phyloP scores from a whole-genome alignment of 2,329 filamentous ascomycete species.

The Ilyonectria destructans region DNA sequence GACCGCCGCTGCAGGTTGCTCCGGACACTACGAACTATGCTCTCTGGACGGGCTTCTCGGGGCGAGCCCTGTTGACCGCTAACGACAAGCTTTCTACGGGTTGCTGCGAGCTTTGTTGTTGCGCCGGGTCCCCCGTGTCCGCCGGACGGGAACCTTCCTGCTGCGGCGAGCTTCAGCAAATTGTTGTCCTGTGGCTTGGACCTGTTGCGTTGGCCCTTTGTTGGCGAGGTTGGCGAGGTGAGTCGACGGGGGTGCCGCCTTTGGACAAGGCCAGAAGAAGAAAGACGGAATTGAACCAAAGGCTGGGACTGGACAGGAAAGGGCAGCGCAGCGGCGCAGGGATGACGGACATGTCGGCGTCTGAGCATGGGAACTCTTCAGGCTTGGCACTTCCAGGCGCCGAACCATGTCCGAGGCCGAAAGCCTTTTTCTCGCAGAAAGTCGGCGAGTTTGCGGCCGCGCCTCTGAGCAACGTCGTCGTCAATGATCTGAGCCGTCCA shows the following conservation, averaged over 20 bases:
- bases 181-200: conserved; percentile 16
- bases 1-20: conserved; percentile 15
- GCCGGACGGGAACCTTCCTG: conserved; percentile 39
- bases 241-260: conserved; percentile 19
- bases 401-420: conserved; percentile 4
- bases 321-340: conserved; percentile 2
- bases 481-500: conserved; percentile 29
- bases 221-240: conserved; percentile 33
- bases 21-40: conserved; percentile 5
- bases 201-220: conserved; percentile 29
- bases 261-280: not conserved
- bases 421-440: not conserved
- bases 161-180: not conserved
- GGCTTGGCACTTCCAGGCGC: conserved; percentile 8
- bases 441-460: not conserved
- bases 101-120: conserved; percentile 34
- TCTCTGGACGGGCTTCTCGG: conserved; percentile 20
- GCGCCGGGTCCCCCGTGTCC: conserved; percentile 23
- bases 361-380: not conserved
- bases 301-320: not conserved
- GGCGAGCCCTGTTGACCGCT: conserved; percentile 29
- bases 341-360: conserved; percentile 2
- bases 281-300: conserved; percentile 10
- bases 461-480: not conserved
- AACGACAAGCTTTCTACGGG: conserved; percentile 32